A percentile compares a stretch with the other conserved stretches of the same genome.
Conservation (phyloP, 2,329 filamentous ascomycete genomes). For the Xylariaceae sp. region DNA sequence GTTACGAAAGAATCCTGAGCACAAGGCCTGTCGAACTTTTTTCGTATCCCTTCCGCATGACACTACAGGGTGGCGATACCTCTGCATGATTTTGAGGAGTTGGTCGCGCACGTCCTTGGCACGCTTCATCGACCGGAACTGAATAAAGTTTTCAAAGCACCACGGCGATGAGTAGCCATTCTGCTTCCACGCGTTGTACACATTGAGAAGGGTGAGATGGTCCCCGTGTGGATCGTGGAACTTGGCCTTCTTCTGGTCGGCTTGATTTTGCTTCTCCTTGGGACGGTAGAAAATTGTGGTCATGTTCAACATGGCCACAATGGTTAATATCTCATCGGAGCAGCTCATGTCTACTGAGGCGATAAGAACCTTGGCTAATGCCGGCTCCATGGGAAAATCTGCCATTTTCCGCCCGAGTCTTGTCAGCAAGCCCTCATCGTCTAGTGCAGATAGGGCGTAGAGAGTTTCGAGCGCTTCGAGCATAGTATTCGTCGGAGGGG, state of each 20-base stretch:
- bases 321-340: slow-evolving; percentile 89
- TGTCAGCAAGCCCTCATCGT: slow-evolving; percentile 92
- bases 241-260: slow-evolving; percentile 95
- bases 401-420: slow-evolving; percentile 94
- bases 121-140: slow-evolving; percentile 81
- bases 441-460: slow-evolving; percentile 84
- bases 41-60: slow-evolving; percentile 86
- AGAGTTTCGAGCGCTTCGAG: slow-evolving; percentile 92
- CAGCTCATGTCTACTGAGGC: slow-evolving; percentile 82
- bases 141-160: slow-evolving; percentile 98
- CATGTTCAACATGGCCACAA: slow-evolving; percentile 90
- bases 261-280: slow-evolving; percentile 94
- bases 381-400: slow-evolving; percentile 96
- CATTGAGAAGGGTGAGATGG: slow-evolving; percentile 90
- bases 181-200: slow-evolving; percentile 95
- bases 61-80: slow-evolving; percentile 76
- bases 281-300: slow-evolving; percentile 89
- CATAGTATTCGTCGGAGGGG: slow-evolving; percentile 96
- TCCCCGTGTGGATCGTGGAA: slow-evolving; percentile 95
- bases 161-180: slow-evolving; percentile 78
- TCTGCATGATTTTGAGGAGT: slow-evolving; percentile 87
- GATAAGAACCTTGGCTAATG: slow-evolving; percentile 85
- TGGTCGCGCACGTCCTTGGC: slow-evolving; percentile 92
- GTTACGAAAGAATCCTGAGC: slow-evolving; percentile 93
- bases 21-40: slow-evolving; percentile 83